Evolutionary conservation across 2,329 filamentous ascomycete species (phyloP).

Genomic region (Cadophora sp.): DNA sequence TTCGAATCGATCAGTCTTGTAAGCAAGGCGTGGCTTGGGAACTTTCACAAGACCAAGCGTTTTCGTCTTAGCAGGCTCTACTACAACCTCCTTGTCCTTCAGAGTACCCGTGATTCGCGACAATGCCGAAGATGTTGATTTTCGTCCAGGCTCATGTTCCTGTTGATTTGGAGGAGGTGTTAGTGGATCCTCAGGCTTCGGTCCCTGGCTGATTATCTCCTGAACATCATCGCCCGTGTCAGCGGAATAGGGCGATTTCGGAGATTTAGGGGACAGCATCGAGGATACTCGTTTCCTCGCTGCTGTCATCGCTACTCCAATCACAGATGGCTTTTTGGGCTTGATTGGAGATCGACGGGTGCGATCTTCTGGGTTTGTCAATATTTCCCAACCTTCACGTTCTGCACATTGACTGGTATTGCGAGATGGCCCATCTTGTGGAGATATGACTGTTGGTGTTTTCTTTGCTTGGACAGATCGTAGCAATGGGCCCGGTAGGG

Average conservation of each 20-base stretch:
- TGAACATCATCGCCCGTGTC: too few relatives aligned
- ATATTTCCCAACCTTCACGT: not conserved
- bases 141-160: not conserved
- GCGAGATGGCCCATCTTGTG: not conserved
- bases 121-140: not conserved
- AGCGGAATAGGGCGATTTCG: not conserved
- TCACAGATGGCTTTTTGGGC: not conserved
- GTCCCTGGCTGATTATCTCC: not conserved
- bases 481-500: not conserved
- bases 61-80: not conserved
- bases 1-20: not conserved
- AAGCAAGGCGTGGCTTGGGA: not conserved
- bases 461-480: not conserved
- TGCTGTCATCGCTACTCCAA: not conserved
- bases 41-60: not conserved
- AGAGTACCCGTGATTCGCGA: not conserved
- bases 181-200: not conserved
- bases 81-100: not conserved
- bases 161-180: conserved; percentile 2
- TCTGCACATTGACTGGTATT: not conserved
- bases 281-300: not conserved
- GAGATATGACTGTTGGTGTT: not conserved
- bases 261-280: not conserved
- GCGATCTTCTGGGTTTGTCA: not conserved
- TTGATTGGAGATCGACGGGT: not conserved